A percentile compares a stretch with the other conserved stretches of the same genome.
Conservation (phyloP, 2,329 filamentous ascomycete genomes). For the Alternaria consortialis region DNA sequence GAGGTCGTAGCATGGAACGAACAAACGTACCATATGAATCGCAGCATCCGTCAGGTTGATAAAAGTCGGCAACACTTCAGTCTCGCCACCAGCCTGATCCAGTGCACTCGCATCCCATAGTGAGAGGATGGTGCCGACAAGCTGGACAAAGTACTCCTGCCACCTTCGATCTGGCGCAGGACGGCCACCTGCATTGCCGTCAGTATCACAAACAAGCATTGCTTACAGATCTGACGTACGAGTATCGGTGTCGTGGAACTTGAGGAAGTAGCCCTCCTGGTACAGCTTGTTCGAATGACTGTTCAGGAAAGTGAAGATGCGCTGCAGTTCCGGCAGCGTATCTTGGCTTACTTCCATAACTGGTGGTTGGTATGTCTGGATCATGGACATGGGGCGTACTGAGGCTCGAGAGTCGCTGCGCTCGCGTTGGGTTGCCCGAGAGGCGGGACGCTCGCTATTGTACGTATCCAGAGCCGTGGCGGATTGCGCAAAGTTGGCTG, state of each 20-base stretch:
- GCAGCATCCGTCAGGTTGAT: constrained; percentile 98
- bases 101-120: constrained; percentile 95
- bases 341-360: constrained; percentile 86
- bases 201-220: constrained; percentile 27
- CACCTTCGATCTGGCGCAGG: constrained; percentile 87
- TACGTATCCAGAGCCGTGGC: constrained; percentile 43
- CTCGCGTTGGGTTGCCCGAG: constrained; percentile 50
- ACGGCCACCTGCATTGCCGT: constrained; percentile 72
- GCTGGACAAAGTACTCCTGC: constrained; percentile 96
- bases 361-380: constrained; percentile 84
- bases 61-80: constrained; percentile 87
- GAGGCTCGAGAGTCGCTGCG: constrained; percentile 60
- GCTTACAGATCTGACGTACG: constrained; percentile 66
- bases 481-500: constrained; percentile 36
- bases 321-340: constrained; percentile 90
- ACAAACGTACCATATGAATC: constrained; percentile 86
- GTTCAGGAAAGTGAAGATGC: constrained; percentile 93
- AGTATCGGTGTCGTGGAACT: constrained; percentile 92
- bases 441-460: constrained; percentile 35
- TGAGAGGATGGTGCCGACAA: constrained; percentile 93
- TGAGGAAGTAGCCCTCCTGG: constrained; percentile 97
- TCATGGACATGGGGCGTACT: constrained; percentile 83
- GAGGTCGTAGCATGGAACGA: background rate
- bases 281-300: constrained; percentile 96
- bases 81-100: constrained; percentile 84